Base-by-base conservation (phyloP, 148 eudicot genomes). In the Chenopodium album region DNA sequence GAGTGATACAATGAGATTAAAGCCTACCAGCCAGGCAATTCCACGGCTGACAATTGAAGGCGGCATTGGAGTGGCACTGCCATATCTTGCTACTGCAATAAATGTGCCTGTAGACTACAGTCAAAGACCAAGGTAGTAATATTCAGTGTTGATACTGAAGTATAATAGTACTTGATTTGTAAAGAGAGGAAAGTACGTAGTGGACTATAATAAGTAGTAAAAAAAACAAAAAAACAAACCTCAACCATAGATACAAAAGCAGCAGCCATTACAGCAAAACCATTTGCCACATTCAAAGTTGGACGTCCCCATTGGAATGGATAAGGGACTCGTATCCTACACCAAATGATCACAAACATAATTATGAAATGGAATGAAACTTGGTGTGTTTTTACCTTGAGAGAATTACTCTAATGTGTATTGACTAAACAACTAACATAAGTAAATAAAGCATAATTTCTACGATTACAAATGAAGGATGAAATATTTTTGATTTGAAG, bases 231-330 rank as follows among this genome's bases (percentile, higher is more conserved):
- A 4, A 60, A 65, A 78, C 82, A 2, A 41, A 95, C 99, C 99
- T 95, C 99, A 71, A 95, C 72, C 60, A 95, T 85, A 68, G 97
- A 86, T 75, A 95, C 94, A 50, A 95, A 89, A 83, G 94, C 89
- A 48, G 99, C 99, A 48, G 97, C 98, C 80, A 87, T 66, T 92
- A 91, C 87, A 48, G 95, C 91, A 60, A 93, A 73, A 65, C 89
- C 91, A 81, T 95, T 90, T 34, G 89, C 94, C 3, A 85, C 90
- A 80, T 92, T 80, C 76, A 91, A 65, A 70, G 85, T 87, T 44
- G 99, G 99, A 29, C 87, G 84, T 76, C 99, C 99, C 98, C 98
- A 95, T 85, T 95, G 98, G 84, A 92, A 93, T 10, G 99, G 99
- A 85, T 95, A 93, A 73, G 98, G 98, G 76, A 95, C 79, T 20